Evolutionary conservation across 306 rosid genomes (phyloP), one percentile per base, ranked within the genome.

Genomic region (Malus sylvestris): DNA sequence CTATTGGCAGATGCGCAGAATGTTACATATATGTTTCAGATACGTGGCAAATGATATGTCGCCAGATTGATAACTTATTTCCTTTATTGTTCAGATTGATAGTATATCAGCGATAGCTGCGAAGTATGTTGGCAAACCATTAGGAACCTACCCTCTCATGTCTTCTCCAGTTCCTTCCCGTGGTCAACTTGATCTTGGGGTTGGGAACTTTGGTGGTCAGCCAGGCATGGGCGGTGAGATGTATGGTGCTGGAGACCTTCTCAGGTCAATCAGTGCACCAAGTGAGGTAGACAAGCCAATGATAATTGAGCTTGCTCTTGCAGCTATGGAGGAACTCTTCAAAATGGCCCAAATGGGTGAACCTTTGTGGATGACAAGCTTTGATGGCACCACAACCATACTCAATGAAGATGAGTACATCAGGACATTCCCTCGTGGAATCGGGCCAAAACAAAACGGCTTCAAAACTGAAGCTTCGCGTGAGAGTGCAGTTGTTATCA

Each of bases 71-170:
- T 29, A 29, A 20, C 19, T 73, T 8, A 4, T 55, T 25, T 27
- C 27, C n/a, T 45, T 70, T 45, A 22, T 11, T 58, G 1, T 66
- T 35, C 85, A 93, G 99, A 93, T 93, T 73, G 99, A 96, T 68
- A 75, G 99, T 40, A 96, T 96, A 40, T 92, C 98, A 40, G 93
- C 89, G 4, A 96, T 96, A 46, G 99, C 99, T 27, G 99, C 99
- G 0, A 96, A 96, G 73, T 92, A 96, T 12, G 96, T 91, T 3
- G 99, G 99, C 19, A 96, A 96, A 84, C 98, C 99, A 3, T 90
- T 88, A 15, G 93, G 79, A 79, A 92, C 82, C 86, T 96, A 88
- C 78, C 90, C 99, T 38, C 79, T 89, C 7, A 75, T 95, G 13
- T 86, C 97, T 6, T 83, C 96, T 20, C 82, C 98, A 6, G 86